Evolutionary conservation across 768 basidiomycete species (phyloP).

Genomic region (Termitomyces sp.): DNA sequence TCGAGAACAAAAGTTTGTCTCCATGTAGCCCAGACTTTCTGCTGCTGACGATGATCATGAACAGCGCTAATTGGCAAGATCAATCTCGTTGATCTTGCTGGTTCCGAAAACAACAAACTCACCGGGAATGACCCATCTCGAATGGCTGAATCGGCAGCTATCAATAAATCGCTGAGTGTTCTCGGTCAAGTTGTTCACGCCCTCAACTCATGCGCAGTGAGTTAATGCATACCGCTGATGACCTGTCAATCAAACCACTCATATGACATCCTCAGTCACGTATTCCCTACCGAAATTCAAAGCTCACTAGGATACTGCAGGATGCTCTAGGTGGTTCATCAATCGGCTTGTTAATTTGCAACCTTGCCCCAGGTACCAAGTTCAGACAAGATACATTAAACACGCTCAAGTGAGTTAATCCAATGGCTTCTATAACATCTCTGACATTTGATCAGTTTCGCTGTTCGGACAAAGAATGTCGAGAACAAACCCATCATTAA

Average conservation of each 20-base stretch:
- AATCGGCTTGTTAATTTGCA: slow-evolving; percentile 78
- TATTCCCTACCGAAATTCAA: slow-evolving; percentile 87
- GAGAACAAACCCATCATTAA: slow-evolving; percentile 80
- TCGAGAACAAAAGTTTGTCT: slow-evolving; percentile 46
- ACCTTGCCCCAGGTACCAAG: slow-evolving; percentile 76
- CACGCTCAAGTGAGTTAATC: slow-evolving; percentile 68
- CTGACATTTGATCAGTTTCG: slow-evolving; percentile 43
- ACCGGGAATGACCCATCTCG: slow-evolving; percentile 85
- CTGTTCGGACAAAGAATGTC: slow-evolving; percentile 77
- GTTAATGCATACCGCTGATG: slow-evolving; percentile 13
- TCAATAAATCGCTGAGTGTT: slow-evolving; percentile 85
- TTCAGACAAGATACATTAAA: slow-evolving; percentile 86
- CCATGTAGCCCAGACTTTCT: not conserved
- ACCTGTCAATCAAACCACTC: not conserved
- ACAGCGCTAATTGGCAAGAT: slow-evolving; percentile 70
- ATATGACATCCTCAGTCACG: slow-evolving; percentile 40
- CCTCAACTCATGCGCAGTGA: slow-evolving; percentile 65
- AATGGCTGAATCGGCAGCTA: slow-evolving; percentile 84
- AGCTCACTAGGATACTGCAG: slow-evolving; percentile 84
- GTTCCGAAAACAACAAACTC: slow-evolving; percentile 88
- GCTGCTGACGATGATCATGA: not conserved
- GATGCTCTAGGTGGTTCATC: slow-evolving; percentile 83
- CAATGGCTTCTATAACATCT: not conserved
- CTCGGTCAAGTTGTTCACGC: slow-evolving; percentile 87
- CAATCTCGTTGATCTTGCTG: slow-evolving; percentile 85